Conservation (phyloP, 768 basidiomycete genomes). For the Tylopilus cervinicoccineus region DNA sequence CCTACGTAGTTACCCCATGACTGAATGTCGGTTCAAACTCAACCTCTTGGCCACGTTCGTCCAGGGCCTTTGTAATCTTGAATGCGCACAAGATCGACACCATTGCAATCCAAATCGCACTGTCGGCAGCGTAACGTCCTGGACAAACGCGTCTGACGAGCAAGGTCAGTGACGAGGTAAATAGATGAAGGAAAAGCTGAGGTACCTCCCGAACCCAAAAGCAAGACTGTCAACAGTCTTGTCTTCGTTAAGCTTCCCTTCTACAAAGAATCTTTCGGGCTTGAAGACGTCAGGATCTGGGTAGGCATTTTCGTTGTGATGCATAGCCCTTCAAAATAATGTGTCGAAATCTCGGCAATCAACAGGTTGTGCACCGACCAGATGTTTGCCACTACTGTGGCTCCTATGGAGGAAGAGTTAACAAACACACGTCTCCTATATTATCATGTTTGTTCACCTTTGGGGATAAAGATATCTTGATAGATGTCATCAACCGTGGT, state of each 20-base stretch:
- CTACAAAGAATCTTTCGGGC: conserved; percentile 29
- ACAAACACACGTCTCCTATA: background rate
- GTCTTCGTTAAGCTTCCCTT: conserved; percentile 7
- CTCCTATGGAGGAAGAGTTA: conserved; percentile 10
- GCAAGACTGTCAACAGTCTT: background rate
- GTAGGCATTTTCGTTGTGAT: conserved; percentile 7
- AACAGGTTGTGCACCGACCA: conserved; percentile 8
- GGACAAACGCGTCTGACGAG: conserved; percentile 27
- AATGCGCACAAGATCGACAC: conserved; percentile 24
- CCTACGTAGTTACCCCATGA: conserved; percentile 12
- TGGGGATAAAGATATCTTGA: conserved; percentile 19
- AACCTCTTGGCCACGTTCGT: conserved; percentile 26
- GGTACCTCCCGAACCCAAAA: conserved; percentile 26
- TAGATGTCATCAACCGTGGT: conserved; percentile 19
- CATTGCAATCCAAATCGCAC: conserved; percentile 28
- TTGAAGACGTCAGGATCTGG: conserved; percentile 25
- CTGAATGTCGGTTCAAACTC: conserved; percentile 12
- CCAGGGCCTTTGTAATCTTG: conserved; percentile 23
- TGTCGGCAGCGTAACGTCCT: conserved; percentile 30
- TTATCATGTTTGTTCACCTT: conserved; percentile 12
- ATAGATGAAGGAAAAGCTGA: background rate
- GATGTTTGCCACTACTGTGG: conserved; percentile 16
- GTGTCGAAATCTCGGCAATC: background rate
- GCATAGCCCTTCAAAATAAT: conserved; percentile 13
- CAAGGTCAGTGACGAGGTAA: background rate